These are phyloP conservation scores for Umbelopsis isabellina DNA, from an alignment of 192 early-diverging fungal species.

Conservation along the genomic window DNA sequence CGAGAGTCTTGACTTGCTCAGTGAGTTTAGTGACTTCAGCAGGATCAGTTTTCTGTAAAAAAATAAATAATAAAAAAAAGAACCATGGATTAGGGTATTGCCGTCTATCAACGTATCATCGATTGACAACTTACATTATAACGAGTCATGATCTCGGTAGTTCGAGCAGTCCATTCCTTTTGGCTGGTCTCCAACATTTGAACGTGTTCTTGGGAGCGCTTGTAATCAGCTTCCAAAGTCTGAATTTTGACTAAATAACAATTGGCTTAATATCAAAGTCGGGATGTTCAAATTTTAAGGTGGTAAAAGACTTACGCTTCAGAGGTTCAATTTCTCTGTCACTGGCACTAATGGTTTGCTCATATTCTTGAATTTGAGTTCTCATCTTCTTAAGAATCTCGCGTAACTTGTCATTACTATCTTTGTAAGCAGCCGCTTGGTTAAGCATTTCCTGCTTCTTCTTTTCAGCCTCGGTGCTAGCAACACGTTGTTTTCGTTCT, in stretches of 20 bases:
- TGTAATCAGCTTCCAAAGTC: constrained; percentile 17
- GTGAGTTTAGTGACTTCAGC: constrained; percentile 22
- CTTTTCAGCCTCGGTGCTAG: not conserved
- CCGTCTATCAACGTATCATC: not conserved
- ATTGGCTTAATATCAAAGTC: not conserved
- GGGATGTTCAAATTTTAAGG: not conserved
- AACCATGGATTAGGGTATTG: not conserved
- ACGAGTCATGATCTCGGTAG: constrained; percentile 12
- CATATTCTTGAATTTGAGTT: constrained; percentile 22
- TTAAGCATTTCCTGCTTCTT: constrained; percentile 16
- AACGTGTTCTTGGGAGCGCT: not conserved
- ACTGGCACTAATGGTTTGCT: constrained; percentile 11
- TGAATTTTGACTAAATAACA: constrained; percentile 7
- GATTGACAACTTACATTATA: constrained; percentile 17
- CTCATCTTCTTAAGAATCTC: constrained; percentile 8
- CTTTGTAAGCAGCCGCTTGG: constrained; percentile 24
- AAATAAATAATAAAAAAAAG: too few species aligned
- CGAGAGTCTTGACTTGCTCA: constrained; percentile 4
- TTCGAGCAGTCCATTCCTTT: constrained; percentile 25
- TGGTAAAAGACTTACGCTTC: constrained; percentile 12
- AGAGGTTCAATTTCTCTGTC: constrained; percentile 24
- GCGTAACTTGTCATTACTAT: constrained; percentile 21
- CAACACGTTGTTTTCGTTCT: not conserved
- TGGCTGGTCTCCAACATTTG: constrained; percentile 16
- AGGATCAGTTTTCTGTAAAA: constrained; percentile 26